phyloP scores from a whole-genome alignment of 495 filamentous ascomycete species.

The Xylaria telfairii region DNA sequence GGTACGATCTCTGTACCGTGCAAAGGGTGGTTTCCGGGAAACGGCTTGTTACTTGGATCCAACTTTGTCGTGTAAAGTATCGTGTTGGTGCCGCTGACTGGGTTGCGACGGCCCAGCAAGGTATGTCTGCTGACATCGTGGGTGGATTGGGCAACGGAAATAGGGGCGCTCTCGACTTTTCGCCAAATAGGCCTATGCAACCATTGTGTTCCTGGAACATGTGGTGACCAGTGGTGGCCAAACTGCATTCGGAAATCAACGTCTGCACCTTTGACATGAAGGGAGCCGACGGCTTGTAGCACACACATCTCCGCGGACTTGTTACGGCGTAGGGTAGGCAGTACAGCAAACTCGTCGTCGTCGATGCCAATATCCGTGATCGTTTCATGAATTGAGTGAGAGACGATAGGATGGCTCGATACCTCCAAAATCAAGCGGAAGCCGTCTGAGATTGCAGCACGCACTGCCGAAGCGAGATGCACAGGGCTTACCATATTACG shows the following conservation, averaged over 20 bases:
- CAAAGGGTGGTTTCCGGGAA: slow-evolving; percentile 43
- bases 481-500: slow-evolving; percentile 39
- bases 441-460: slow-evolving; percentile 44
- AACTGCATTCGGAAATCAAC: slow-evolving; percentile 42
- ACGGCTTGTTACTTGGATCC: slow-evolving; percentile 46
- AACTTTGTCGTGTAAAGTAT: slow-evolving; percentile 36
- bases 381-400: slow-evolving; percentile 44
- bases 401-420: slow-evolving; percentile 37
- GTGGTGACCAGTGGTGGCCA: slow-evolving; percentile 35
- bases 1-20: slow-evolving; percentile 51
- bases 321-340: slow-evolving; percentile 42
- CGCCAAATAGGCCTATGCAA: slow-evolving; percentile 40
- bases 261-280: slow-evolving; percentile 38
- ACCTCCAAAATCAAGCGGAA: slow-evolving; percentile 43
- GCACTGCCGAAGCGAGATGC: slow-evolving; percentile 39
- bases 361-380: slow-evolving; percentile 35
- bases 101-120: slow-evolving; percentile 40
- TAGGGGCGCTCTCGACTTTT: slow-evolving; percentile 31
- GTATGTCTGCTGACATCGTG: slow-evolving; percentile 45
- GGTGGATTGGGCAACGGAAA: not conserved
- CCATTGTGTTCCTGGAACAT: slow-evolving; percentile 44
- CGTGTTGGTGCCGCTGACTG: slow-evolving; percentile 35
- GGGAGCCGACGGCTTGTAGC: slow-evolving; percentile 34
- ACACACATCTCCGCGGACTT: slow-evolving; percentile 36
- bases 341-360: slow-evolving; percentile 37